Base-by-base conservation (phyloP, 1,284 basidiomycete genomes). In the Leccinum variabile region DNA sequence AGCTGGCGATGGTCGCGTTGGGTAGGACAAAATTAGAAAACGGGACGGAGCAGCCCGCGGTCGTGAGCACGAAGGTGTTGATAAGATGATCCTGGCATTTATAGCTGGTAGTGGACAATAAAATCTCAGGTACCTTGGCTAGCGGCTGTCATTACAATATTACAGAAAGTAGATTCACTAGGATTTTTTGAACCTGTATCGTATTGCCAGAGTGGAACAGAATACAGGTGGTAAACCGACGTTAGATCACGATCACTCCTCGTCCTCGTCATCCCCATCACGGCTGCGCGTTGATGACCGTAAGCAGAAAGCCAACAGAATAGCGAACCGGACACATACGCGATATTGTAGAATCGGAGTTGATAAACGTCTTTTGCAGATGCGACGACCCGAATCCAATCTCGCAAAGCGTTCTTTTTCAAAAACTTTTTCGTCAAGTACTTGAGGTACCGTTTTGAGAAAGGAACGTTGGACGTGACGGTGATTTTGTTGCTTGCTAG, bases 361-460 rank as follows among this genome's bases (percentile, higher is more conserved):
- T 94, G 88, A 79, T 96, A 97, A 68, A 84, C 85, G 77, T 96
- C 94, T 80, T 95, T 95, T 59, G 89, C 85, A 41, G 92, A 88
- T 50, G 94, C 93, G 69, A 96, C 92, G 68, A 96, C 94, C 63
- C 91, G 91, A 75, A 93, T 90, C 90, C 91, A 93, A 78, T 93
- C 91, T 67, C 91, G 88, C 68, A 94, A 83, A 52, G 83, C 80
- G 79, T 92, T 92, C 84, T 94, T 94, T 82, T 95, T 95, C 79
- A 97, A 84, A 84, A 93, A 95, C 84, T 96, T 96, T 84, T 96
- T 96, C 63, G 94, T 96, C 67, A 96, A 84, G 81, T 96, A 97
- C 80, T 95, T 94, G 72, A 94, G 85, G 78, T 95, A 96, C 65
- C 94, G 85, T 81, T 97, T 97, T 62, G 94, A 96, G 80, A 96